Evolutionary conservation across 2,329 filamentous ascomycete species (phyloP).

Genomic region (Trichophyton schoenleinii): DNA sequence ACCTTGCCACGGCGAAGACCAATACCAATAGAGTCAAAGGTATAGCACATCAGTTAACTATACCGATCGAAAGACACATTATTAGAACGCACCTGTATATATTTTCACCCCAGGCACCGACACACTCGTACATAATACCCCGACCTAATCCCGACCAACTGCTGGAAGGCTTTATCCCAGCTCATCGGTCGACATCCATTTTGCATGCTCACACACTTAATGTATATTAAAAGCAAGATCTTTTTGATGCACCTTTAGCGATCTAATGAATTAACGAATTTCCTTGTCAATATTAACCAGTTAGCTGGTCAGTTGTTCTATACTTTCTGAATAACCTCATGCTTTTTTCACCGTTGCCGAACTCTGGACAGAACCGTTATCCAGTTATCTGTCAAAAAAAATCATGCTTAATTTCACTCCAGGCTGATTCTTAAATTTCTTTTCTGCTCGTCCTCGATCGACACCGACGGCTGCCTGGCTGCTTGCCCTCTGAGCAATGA

Average conservation of each 20-base stretch:
- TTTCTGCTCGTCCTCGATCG: not conserved
- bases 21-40: conserved; percentile 14
- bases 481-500: not conserved
- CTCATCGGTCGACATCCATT: too few species aligned
- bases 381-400: not conserved
- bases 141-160: not conserved
- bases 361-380: not conserved
- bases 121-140: not conserved
- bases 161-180: not conserved
- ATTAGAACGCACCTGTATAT: not conserved
- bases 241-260: not conserved
- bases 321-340: not conserved
- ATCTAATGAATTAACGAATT: not conserved
- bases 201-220: not conserved
- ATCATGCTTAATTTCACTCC: too few species aligned
- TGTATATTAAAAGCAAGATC: not conserved
- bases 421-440: not conserved
- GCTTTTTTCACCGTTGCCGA: not conserved
- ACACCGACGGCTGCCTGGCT: not conserved
- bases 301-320: not conserved
- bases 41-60: conserved; percentile 13
- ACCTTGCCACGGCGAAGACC: conserved; percentile 46
- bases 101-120: not conserved
- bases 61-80: not conserved
- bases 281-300: not conserved